Conservation (phyloP, 106 monocot species). For the Acanthochlamys bracteata region DNA sequence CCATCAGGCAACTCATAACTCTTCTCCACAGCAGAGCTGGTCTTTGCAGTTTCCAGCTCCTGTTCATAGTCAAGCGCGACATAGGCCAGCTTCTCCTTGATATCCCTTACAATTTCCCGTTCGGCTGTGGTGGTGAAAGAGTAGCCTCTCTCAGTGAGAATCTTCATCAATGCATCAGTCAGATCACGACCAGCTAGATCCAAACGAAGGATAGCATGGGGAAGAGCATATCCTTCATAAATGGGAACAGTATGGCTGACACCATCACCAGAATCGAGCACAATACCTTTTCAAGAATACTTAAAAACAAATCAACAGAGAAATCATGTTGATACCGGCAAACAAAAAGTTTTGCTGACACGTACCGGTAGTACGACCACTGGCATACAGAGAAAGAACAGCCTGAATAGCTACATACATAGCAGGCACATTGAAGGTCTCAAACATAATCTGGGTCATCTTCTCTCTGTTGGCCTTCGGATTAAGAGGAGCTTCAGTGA, state of each 20-base stretch:
- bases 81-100: constrained; percentile 21
- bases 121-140: constrained; percentile 45
- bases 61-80: no score
- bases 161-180: constrained; percentile 42
- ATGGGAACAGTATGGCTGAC: no score
- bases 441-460: constrained; percentile 18
- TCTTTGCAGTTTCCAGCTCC: no score
- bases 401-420: no score
- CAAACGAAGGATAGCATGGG: constrained; percentile 37
- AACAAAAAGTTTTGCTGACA: neutral
- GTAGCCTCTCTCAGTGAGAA: constrained; percentile 42
- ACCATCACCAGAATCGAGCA: no score
- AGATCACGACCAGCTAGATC: constrained; percentile 43
- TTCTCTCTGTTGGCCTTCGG: constrained; percentile 65
- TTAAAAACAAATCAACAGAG: neutral
- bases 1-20: no score
- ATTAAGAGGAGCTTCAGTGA: constrained; percentile 59
- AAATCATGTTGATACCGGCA: neutral
- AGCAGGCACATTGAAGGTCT: no score
- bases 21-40: no score
- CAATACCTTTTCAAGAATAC: constrained; percentile 6
- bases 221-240: no score
- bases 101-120: constrained; percentile 42
- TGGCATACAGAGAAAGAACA: constrained; percentile 36
- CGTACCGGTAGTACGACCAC: constrained; percentile 59